Evolutionary conservation across 495 filamentous ascomycete species (phyloP), one percentile per base, ranked within the genome.

Genomic region (Penicillium longicatenatum): DNA sequence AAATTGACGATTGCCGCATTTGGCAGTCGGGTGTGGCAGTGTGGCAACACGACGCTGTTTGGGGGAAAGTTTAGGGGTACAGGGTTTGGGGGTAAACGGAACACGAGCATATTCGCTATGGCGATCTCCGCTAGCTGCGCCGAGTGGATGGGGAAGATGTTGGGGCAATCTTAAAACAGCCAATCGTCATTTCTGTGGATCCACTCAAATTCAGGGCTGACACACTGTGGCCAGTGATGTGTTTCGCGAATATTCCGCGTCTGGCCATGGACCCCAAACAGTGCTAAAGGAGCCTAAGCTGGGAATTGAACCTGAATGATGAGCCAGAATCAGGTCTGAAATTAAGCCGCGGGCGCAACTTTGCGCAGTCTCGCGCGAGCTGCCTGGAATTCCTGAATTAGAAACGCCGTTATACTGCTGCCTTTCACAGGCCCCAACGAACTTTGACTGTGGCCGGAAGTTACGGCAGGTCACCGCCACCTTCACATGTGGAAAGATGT

Each of bases 1-100:
- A 48, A 29, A 17, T 30, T 8, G 6, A n/a, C 10, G 12, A 26
- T 48, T n/a, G 8, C 21, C 10, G 16, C 16, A 48, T 17, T 48
- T 12, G 43, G 43, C 43, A 46, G 43, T 24, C 1, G 31, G 19
- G 16, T 16, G 49, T 37, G 47, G 47, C 49, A 35, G 49, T 37
- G 49, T 51, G 49, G 49, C 49, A 24, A 52, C 35, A 43, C 22
- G 35, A 43, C 50, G 21, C 50, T 42, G 35, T 42, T 52, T 51
- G 30, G 4, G 24, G 46, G 46, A 16, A 17, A 39, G 12, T 24
- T 24, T 46, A 5, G 20, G 20, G 43, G 5, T n/a, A 5, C 26
- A 26, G 26, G 20, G 43, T 22, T 22, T 22, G 43, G 43, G 22
- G 24, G 16, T 49, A 49, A 49, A 49, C 46, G 46, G 29, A 49